Base-by-base conservation (phyloP, 768 basidiomycete species). In the Trametes cingulata region DNA sequence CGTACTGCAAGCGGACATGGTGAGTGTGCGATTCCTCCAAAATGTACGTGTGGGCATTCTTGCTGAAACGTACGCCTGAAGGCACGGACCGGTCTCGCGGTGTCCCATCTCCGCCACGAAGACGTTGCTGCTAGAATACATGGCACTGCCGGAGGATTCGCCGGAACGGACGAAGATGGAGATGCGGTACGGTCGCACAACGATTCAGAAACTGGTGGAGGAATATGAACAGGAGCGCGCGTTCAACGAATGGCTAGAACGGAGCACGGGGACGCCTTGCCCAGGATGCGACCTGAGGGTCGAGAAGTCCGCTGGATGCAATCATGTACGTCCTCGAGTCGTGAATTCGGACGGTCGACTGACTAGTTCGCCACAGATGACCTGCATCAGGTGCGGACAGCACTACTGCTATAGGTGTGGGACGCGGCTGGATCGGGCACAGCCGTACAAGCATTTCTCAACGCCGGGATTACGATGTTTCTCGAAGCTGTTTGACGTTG, bases 321-420 rank as follows among this genome's bases (percentile, higher is more conserved):
- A 95, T 72, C 94, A 96, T 75, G 93, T 93, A 63, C 61, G 73
- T 67, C 4, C 20, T 45, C 27, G 27, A 25, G 29, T 33, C 33
- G 27, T 20, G 8, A 20, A 29, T 37, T 14, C 36, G 22, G 29
- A 50, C 37, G 33, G 22, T 27, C 15, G 33, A 20, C 49, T 56
- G 37, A 56, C 36, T 10, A 43, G 37, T 33, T 19, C 29, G 17
- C 15, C 36, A 15, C 60, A 91, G 90, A 91, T 91, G 90, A 88
- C 83, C 7, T 93, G 88, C 67, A 73, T 77, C n/a, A 87, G 84
- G 64, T 94, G 92, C 72, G 68, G 73, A 29, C 78, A 83, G 50
- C 92, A 94, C 68, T 94, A 92, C 67, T 94, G 92, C 76, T 93
- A 90, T 67, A 82, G 86, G 6, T 93, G 92, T 69, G 91, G 88